These are phyloP conservation scores for Quercus berberidifolia DNA, from an alignment of 306 rosid genomes.

Conservation along the genomic window DNA sequence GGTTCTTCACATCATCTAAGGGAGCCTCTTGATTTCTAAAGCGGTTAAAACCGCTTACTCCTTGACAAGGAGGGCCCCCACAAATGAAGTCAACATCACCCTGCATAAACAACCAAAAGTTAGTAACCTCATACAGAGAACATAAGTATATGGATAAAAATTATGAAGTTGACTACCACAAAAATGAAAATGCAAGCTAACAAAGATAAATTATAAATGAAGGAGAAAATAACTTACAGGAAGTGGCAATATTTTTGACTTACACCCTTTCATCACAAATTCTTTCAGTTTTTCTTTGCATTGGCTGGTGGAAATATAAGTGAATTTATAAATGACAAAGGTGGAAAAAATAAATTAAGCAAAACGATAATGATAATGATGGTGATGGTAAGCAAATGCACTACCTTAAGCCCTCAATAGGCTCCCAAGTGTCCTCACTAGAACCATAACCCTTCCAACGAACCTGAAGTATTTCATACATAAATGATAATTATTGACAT, in stretches of 20 bases:
- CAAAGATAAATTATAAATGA: too few relatives aligned
- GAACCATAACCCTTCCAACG: constrained; percentile 44
- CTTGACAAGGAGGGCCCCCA: constrained; percentile 96
- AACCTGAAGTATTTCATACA: constrained; percentile 26
- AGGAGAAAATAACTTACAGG: constrained; percentile 30
- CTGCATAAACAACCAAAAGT: constrained; percentile 20
- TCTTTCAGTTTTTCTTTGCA: constrained; percentile 28
- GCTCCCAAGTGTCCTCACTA: constrained; percentile 46
- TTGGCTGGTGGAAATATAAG: constrained; percentile 23
- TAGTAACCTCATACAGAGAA: background rate
- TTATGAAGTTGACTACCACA: too few relatives aligned
- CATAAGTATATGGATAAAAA: too few relatives aligned
- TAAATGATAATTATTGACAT: background rate
- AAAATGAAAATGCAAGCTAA: too few relatives aligned
- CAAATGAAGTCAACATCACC: constrained; percentile 82
- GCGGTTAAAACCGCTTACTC: constrained; percentile 81
- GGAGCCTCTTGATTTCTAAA: constrained; percentile 50
- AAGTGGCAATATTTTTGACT: constrained; percentile 39
- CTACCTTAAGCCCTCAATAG: constrained; percentile 36
- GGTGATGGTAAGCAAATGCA: background rate
- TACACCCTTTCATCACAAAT: constrained; percentile 32
- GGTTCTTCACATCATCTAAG: constrained; percentile 54
- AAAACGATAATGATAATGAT: background rate
- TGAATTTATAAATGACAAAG: background rate
- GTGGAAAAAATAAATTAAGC: background rate